Conservation (phyloP, 495 filamentous ascomycete genomes). For the Apodospora peruviana region DNA sequence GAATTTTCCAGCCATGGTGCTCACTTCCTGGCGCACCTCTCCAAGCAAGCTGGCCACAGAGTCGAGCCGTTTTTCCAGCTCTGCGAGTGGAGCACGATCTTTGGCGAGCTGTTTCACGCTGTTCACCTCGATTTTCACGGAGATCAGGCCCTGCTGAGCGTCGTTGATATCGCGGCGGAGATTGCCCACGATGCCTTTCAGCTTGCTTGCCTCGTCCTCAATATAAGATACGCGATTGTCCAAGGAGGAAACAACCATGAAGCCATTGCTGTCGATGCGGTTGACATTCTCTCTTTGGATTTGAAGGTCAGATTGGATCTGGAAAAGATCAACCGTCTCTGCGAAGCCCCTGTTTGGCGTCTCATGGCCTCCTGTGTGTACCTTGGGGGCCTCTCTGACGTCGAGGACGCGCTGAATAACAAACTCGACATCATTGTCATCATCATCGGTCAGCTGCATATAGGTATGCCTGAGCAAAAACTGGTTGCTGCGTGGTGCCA, state of each 20-base stretch:
- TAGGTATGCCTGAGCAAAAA: constrained; percentile 19
- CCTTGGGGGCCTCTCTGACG: constrained; percentile 14
- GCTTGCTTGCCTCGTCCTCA: constrained; percentile 19
- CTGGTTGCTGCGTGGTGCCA: constrained; percentile 15
- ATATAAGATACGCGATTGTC: constrained; percentile 21
- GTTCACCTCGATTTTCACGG: constrained; percentile 15
- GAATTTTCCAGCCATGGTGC: neutral
- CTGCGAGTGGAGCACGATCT: constrained; percentile 2
- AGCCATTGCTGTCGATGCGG: constrained; percentile 26
- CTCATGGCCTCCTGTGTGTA: neutral
- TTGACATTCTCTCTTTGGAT: constrained; percentile 27
- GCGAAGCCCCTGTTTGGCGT: neutral
- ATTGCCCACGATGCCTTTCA: constrained; percentile 11
- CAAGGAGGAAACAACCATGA: constrained; percentile 26
- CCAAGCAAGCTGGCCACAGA: neutral
- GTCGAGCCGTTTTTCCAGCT: constrained; percentile 14
- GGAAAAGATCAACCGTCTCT: constrained; percentile 5
- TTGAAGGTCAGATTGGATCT: constrained; percentile 20
- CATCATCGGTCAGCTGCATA: constrained; percentile 8
- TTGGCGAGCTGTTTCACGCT: constrained; percentile 10
- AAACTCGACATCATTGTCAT: constrained; percentile 12
- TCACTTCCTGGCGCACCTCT: constrained; percentile 2
- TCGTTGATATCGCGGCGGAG: constrained; percentile 12
- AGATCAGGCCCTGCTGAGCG: constrained; percentile 15
- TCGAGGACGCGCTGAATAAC: constrained; percentile 24